These are phyloP conservation scores for Arabidopsis arenosa DNA, from an alignment of 345 rosid species.

Conservation along the genomic window DNA sequence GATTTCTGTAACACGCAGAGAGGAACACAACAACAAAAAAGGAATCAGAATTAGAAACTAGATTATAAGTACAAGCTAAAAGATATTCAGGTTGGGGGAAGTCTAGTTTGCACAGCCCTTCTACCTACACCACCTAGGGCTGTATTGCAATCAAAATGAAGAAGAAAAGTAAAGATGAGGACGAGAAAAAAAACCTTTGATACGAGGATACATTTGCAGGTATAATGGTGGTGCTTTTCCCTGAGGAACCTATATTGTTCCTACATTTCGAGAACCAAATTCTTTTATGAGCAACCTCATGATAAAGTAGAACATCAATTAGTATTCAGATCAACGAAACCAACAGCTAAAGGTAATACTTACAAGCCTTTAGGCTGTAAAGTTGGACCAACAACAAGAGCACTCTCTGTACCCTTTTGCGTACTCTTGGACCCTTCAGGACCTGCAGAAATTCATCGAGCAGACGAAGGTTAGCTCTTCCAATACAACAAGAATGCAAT, in stretches of 20 bases:
- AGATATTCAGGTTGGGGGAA: constrained; percentile 10
- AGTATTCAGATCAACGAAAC: constrained; percentile 5
- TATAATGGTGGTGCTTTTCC: constrained; percentile 69
- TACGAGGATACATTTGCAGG: constrained; percentile 67
- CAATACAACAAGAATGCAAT: background rate
- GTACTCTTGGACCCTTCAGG: constrained; percentile 60
- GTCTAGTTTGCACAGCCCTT: constrained; percentile 3
- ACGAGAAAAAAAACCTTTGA: constrained; percentile 59
- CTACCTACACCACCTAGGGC: constrained; percentile 1
- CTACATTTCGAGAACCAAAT: constrained; percentile 44
- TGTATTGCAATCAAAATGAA: constrained; percentile 15
- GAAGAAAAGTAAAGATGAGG: constrained; percentile 16
- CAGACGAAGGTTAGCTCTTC: background rate
- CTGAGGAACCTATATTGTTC: constrained; percentile 57
- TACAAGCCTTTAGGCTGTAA: constrained; percentile 65
- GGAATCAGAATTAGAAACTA: constrained; percentile 22
- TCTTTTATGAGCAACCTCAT: constrained; percentile 10
- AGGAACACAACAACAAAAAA: background rate
- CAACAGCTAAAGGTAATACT: constrained; percentile 35
- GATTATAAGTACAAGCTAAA: background rate
- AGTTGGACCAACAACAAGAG: constrained; percentile 86
- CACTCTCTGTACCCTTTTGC: constrained; percentile 66
- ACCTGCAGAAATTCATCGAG: constrained; percentile 52
- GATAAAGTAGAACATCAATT: constrained; percentile 10
- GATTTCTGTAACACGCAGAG: constrained; percentile 54